Conservation (phyloP, 1,139 yeast species). For the Suhomyces kunorum region DNA sequence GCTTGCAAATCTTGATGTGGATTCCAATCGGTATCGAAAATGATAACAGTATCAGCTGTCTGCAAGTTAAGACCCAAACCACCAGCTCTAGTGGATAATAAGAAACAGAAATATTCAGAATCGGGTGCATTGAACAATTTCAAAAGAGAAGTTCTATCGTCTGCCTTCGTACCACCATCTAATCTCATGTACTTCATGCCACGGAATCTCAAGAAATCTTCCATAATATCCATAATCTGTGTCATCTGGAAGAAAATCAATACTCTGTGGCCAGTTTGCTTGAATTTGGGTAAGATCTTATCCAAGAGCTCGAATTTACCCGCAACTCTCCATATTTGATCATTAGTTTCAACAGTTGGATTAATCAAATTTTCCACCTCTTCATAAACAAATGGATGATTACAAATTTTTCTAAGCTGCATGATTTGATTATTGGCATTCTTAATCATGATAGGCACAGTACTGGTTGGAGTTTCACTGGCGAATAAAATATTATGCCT, state of each 20-base stretch:
- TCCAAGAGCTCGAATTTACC: slow-evolving; percentile 82
- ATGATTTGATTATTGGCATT: slow-evolving; percentile 89
- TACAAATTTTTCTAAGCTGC: slow-evolving; percentile 96
- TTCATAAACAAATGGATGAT: slow-evolving; percentile 96
- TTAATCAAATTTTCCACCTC: slow-evolving; percentile 88
- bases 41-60: slow-evolving; percentile 85
- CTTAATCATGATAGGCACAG: slow-evolving; percentile 58
- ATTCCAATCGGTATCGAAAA: slow-evolving; percentile 89
- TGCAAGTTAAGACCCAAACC: slow-evolving; percentile 84
- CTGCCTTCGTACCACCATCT: slow-evolving; percentile 83
- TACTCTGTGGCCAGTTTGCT: slow-evolving; percentile 75
- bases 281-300: slow-evolving; percentile 71
- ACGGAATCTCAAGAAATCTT: slow-evolving; percentile 68
- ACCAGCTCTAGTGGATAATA: slow-evolving; percentile 86
- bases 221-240: slow-evolving; percentile 87
- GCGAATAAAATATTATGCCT: slow-evolving; percentile 66
- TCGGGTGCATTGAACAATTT: slow-evolving; percentile 70
- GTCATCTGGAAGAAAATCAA: slow-evolving; percentile 87
- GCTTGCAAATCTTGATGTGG: slow-evolving; percentile 94
- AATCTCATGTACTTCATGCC: slow-evolving; percentile 71
- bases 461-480: slow-evolving; percentile 47
- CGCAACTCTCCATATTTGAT: slow-evolving; percentile 70
- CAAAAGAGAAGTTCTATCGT: slow-evolving; percentile 72
- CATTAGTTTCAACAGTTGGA: slow-evolving; percentile 70
- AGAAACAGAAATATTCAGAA: slow-evolving; percentile 75